Evolutionary conservation across 805 yeast species (phyloP).

Genomic region (Starmerella vaccinii): DNA sequence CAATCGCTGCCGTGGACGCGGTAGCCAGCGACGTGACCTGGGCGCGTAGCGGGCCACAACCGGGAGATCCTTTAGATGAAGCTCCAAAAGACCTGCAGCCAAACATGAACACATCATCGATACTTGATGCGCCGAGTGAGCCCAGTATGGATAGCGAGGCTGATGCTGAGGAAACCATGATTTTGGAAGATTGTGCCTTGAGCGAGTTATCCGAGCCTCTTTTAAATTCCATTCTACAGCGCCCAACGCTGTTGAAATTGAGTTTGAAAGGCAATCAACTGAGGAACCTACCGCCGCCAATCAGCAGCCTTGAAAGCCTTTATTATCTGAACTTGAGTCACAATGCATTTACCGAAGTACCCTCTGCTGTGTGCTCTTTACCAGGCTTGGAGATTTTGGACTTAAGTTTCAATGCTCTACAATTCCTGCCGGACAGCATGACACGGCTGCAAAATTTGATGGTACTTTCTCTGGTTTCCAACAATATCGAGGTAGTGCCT

Average conservation of each 20-base stretch:
- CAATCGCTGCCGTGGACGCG: not conserved
- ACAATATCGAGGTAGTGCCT: constrained; percentile 47
- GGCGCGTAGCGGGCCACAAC: not conserved
- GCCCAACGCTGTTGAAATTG: constrained; percentile 37
- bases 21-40: not conserved
- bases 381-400: constrained; percentile 53
- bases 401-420: constrained; percentile 46
- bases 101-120: not conserved
- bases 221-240: constrained; percentile 32
- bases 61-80: not conserved
- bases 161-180: constrained; percentile 15
- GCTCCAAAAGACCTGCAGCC: not conserved
- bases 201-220: constrained; percentile 33
- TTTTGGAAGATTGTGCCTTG: constrained; percentile 11
- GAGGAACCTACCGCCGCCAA: constrained; percentile 37
- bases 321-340: constrained; percentile 57
- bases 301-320: constrained; percentile 36
- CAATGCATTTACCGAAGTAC: constrained; percentile 47
- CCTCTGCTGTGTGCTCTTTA: constrained; percentile 34
- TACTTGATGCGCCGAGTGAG: not conserved
- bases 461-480: constrained; percentile 52
- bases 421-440: constrained; percentile 39
- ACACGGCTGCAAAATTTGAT: constrained; percentile 34
- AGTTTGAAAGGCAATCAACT: constrained; percentile 46
- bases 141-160: not conserved